These are phyloP conservation scores for Thymus quinquecostatus DNA, from an alignment of 257 asterid species.

Conservation along the genomic window DNA sequence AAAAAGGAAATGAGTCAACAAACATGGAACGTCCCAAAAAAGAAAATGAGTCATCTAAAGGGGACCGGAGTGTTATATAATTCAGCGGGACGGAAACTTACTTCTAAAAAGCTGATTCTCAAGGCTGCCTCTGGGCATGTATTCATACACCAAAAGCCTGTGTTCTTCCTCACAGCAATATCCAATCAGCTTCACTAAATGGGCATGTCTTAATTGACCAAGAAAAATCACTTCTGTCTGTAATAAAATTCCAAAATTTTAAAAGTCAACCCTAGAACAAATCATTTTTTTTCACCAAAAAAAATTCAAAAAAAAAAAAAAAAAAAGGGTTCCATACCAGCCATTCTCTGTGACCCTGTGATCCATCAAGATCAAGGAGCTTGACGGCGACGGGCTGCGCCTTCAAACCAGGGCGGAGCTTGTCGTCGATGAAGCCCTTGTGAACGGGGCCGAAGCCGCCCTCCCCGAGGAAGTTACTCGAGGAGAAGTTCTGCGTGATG, in stretches of 20 bases:
- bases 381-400: constrained; percentile 98
- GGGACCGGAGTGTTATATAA: too few species aligned
- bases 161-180: constrained; percentile 97
- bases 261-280: too few species aligned
- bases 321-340: constrained; percentile 50
- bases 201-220: constrained; percentile 83
- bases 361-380: constrained; percentile 85
- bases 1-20: too few species aligned
- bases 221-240: constrained; percentile 90
- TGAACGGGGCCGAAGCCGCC: constrained; percentile 99
- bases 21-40: too few species aligned
- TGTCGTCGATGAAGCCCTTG: constrained; percentile 91
- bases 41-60: too few species aligned
- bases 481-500: constrained; percentile 74
- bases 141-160: constrained; percentile 84
- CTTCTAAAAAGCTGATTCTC: constrained; percentile 93
- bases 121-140: constrained; percentile 95
- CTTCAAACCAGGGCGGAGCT: constrained; percentile 73
- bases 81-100: constrained; percentile 33
- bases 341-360: constrained; percentile 96
- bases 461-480: constrained; percentile 78
- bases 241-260: background rate
- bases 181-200: constrained; percentile 93
- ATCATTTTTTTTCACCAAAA: background rate
- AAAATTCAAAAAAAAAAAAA: background rate